phyloP scores from a whole-genome alignment of 2,329 filamentous ascomycete species.

The Arthrobotrys pseudoclavata region DNA sequence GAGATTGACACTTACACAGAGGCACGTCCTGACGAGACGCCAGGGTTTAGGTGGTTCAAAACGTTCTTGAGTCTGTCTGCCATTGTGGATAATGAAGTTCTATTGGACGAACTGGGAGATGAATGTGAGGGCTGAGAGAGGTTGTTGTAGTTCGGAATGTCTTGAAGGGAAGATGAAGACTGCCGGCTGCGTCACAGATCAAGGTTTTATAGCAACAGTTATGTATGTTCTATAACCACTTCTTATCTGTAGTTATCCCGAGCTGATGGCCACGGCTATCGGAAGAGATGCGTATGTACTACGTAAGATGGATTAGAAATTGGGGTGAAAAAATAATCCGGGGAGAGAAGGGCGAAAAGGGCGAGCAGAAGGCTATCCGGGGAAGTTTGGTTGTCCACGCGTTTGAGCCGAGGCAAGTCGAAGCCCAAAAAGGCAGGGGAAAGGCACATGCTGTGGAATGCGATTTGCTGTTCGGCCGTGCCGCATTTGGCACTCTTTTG shows the following conservation, averaged over 20 bases:
- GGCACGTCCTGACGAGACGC: conserved; percentile 75
- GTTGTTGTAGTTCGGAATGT: conserved; percentile 46
- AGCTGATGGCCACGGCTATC: conserved; percentile 41
- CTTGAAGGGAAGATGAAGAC: conserved; percentile 3
- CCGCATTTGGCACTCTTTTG: conserved; percentile 28
- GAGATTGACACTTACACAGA: conserved; percentile 76
- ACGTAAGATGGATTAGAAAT: conserved; percentile 28
- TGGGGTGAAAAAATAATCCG: conserved; percentile 10
- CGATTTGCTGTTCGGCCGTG: conserved; percentile 23
- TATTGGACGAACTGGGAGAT: conserved; percentile 53
- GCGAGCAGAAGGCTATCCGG: conserved; percentile 31
- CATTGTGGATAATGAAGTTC: conserved; percentile 70
- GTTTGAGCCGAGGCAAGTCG: conserved; percentile 59
- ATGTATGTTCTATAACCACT: not conserved
- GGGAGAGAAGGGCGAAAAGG: conserved; percentile 24
- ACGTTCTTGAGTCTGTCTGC: conserved; percentile 89
- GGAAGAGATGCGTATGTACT: not conserved
- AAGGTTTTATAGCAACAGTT: conserved; percentile 30
- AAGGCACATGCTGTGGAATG: conserved; percentile 55
- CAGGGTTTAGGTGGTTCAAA: conserved; percentile 85
- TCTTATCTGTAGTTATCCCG: conserved; percentile 16
- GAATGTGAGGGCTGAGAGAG: conserved; percentile 25
- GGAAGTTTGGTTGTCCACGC: conserved; percentile 37
- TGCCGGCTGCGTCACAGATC: conserved; percentile 22
- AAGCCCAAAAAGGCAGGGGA: conserved; percentile 20